Conservation (phyloP, 768 basidiomycete species). For the Pleurotus djamor region DNA sequence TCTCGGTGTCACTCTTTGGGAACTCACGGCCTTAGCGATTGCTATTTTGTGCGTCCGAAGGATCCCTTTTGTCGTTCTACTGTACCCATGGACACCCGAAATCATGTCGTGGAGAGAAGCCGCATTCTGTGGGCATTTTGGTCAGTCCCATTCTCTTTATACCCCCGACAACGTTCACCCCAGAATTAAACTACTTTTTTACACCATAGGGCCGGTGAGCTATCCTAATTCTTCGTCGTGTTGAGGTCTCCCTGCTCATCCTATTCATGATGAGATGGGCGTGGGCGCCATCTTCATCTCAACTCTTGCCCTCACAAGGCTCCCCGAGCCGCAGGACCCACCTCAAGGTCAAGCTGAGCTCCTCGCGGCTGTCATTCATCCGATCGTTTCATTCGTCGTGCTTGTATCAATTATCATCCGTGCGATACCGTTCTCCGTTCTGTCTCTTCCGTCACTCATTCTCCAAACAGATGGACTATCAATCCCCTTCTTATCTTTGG, state of each 20-base stretch:
- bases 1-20: constrained; percentile 67
- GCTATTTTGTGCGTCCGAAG: constrained; percentile 73
- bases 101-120: constrained; percentile 85
- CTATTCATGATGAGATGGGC: constrained; percentile 65
- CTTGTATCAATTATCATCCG: constrained; percentile 29
- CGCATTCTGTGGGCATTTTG: constrained; percentile 90
- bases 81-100: constrained; percentile 88
- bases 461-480: background rate
- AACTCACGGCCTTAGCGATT: constrained; percentile 65
- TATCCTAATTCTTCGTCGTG: background rate
- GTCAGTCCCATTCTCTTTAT: constrained; percentile 26
- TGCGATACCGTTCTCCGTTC: background rate
- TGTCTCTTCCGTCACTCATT: background rate
- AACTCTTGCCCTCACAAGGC: constrained; percentile 60
- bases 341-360: constrained; percentile 69
- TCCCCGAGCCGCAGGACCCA: constrained; percentile 56
- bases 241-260: too few relatives aligned
- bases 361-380: constrained; percentile 71
- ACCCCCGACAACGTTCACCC: background rate
- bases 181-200: background rate
- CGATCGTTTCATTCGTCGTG: constrained; percentile 87
- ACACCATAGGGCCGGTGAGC: constrained; percentile 48
- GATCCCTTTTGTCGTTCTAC: constrained; percentile 71
- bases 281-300: constrained; percentile 91
- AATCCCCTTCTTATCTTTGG: background rate